phyloP scores from a whole-genome alignment of 805 yeast genomes.

The Torulaspora maleeae region DNA sequence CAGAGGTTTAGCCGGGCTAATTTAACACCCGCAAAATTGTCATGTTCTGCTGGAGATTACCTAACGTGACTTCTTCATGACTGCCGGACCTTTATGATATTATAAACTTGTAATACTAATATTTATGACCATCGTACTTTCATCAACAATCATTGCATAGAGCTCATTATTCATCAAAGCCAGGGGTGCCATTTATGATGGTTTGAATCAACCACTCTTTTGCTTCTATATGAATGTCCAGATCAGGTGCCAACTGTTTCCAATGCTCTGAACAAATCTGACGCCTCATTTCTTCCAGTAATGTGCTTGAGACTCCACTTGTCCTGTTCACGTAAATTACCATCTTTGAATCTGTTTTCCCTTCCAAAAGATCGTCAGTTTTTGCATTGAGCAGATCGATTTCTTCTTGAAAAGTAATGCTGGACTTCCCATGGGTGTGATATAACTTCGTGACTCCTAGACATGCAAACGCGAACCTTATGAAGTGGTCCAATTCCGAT shows the following conservation, averaged over 20 bases:
- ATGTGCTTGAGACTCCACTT: conserved; percentile 6
- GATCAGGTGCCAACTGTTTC: neutral
- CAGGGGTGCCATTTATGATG: conserved; percentile 27
- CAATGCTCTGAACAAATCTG: conserved; percentile 2
- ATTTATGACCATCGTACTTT: neutral
- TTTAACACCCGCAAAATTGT: neutral
- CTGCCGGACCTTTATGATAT: neutral
- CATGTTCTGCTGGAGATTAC: neutral
- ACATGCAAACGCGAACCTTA: conserved; percentile 25
- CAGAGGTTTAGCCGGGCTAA: neutral
- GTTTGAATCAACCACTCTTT: conserved; percentile 36
- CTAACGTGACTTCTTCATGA: neutral
- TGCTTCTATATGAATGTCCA: conserved; percentile 20
- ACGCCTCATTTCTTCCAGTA: conserved; percentile 9
- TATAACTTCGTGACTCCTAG: conserved; percentile 20
- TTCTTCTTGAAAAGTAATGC: neutral
- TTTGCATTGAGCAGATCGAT: conserved; percentile 1
- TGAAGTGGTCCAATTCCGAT: conserved; percentile 26
- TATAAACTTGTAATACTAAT: conserved; percentile 6
- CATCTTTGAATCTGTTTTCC: conserved; percentile 4
- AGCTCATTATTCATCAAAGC: conserved; percentile 2
- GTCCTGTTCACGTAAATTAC: conserved; percentile 23
- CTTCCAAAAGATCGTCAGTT: neutral
- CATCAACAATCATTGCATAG: neutral
- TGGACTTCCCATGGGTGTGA: conserved; percentile 9